Base-by-base conservation (phyloP, 805 yeast genomes). In the Ascoidea tarda region DNA sequence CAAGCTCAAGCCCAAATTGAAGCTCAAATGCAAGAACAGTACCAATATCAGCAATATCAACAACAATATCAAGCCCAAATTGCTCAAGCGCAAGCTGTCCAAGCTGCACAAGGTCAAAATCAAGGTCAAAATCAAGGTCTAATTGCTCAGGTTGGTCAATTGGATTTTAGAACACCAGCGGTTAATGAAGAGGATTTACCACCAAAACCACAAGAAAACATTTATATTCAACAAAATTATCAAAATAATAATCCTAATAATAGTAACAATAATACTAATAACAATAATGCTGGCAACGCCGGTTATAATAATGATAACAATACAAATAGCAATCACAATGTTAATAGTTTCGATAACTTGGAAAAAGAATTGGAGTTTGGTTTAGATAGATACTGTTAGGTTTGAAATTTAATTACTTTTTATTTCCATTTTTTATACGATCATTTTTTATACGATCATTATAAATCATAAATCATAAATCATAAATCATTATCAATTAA, bases 281-380 rank as follows among this genome's bases (percentile, higher is more conserved):
- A 59, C 6, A 62, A 55, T 10, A 47, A 51, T 51, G 55, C 52
- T 16, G 51, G 48, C 33, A 54, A 53, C 16, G 53, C 51, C 16
- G 32, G 51, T 4, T 52, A 50, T 16, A 58, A 59, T 28, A 57
- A 58, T 32, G 62, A 59, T 47, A 63, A 59, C 49, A 66, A 65
- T 16, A 6, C 14, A 33, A 50, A 50, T 32, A 32, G 31, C 16
- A 46, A 16, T 46, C 50, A 62, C 60, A 54, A 57, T 31, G 62
- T 59, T 31, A 63, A 58, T 38, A 58, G 70, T 46, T 62, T 70
- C 38, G 83, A 78, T 52, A 21, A 21, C 28, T 63, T 82, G 47
- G 89, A 82, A 58, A 77, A 73, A 55, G 89, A 83, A 57, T 63
- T 82, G 59, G 87, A 81, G 56, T 82, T 74, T 62, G 88, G 88